Evolutionary conservation across 2,329 filamentous ascomycete genomes (phyloP).

Genomic region (Pestalotiopsis sp.): DNA sequence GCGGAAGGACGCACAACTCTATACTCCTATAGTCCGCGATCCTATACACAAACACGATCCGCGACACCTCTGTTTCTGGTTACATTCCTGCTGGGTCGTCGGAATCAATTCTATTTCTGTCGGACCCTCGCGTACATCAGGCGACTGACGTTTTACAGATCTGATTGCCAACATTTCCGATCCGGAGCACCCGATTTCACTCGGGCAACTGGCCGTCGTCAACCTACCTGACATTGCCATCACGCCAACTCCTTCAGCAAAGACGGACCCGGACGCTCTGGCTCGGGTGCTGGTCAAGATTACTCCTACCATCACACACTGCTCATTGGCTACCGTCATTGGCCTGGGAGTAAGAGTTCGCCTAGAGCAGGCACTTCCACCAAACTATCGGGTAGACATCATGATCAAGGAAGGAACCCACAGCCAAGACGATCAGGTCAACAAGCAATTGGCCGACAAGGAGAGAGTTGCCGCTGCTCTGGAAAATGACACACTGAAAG

Average conservation of each 20-base stretch:
- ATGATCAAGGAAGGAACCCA: conserved; percentile 96
- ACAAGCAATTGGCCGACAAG: conserved; percentile 96
- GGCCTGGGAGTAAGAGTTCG: conserved; percentile 90
- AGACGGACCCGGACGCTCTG: conserved; percentile 55
- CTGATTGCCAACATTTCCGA: conserved; percentile 94
- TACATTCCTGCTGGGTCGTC: background rate
- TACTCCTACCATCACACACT: conserved; percentile 96
- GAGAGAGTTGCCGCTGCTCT: conserved; percentile 92
- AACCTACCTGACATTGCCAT: conserved; percentile 94
- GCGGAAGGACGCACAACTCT: background rate
- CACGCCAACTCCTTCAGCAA: conserved; percentile 63
- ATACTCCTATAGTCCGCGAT: background rate
- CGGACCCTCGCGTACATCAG: conserved; percentile 20
- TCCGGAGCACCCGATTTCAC: conserved; percentile 91
- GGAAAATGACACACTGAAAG: conserved; percentile 89
- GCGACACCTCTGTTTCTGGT: background rate
- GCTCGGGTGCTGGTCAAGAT: conserved; percentile 83
- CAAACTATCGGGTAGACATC: conserved; percentile 90
- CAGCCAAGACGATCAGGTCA: conserved; percentile 90
- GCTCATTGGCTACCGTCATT: conserved; percentile 94
- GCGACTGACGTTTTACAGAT: conserved; percentile 60
- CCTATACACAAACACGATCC: conserved; percentile 10
- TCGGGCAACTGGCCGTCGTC: conserved; percentile 91
- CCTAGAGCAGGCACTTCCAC: conserved; percentile 86
- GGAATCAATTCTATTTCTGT: conserved; percentile 14